A percentile compares a stretch with the other conserved stretches of the same genome.
Conservation (phyloP, 768 basidiomycete genomes). For the Nevesoporus exiguus region DNA sequence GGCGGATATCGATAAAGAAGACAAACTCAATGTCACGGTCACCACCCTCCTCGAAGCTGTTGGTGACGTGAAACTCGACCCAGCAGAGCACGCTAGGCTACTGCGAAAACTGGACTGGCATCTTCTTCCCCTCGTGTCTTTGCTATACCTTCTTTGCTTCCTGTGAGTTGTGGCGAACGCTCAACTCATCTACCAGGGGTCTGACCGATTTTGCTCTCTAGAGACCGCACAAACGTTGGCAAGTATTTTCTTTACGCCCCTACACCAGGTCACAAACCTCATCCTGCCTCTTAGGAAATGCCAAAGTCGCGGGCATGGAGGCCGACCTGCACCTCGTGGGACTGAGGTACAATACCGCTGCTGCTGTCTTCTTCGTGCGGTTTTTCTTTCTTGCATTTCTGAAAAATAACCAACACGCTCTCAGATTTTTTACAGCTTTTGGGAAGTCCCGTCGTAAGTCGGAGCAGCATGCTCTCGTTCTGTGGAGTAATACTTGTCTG, state of each 20-base stretch:
- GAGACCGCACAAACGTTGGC: neutral
- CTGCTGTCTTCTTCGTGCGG: neutral
- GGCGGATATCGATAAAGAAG: conserved; percentile 8
- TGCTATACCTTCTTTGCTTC: conserved; percentile 45
- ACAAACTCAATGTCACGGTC: neutral
- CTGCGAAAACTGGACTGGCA: conserved; percentile 45
- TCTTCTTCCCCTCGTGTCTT: conserved; percentile 41
- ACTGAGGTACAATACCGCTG: neutral
- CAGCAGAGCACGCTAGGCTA: conserved; percentile 23
- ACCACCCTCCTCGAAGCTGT: neutral
- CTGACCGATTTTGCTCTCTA: neutral
- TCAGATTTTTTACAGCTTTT: neutral
- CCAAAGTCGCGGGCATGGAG: neutral
- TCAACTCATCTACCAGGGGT: neutral
- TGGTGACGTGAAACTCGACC: conserved; percentile 3
- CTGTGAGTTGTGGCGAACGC: conserved; percentile 32
- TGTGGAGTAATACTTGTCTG: neutral
- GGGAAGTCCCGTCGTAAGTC: neutral
- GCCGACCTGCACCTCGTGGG: neutral
- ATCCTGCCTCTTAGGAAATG: neutral
- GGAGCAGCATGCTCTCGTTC: neutral
- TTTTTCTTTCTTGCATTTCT: neutral
- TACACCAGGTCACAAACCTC: neutral
- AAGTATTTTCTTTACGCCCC: neutral
- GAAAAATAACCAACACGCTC: neutral